Percentiles rank a stretch among this genome's conserved stretches.
These are phyloP conservation scores for Capsicum chinense DNA, from an alignment of 257 asterid species.

Conservation along the genomic window DNA sequence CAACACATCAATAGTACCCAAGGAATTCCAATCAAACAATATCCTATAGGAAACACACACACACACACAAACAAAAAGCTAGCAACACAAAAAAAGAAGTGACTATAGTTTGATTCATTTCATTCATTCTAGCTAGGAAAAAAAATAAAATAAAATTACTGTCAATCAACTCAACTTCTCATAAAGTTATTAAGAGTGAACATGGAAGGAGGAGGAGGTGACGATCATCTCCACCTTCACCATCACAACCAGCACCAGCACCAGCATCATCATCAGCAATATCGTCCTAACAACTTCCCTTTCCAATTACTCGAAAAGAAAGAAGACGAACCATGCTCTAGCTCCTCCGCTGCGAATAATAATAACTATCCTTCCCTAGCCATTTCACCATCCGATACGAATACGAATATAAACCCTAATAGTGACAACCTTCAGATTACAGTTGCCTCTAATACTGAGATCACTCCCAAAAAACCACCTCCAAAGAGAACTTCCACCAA, in stretches of 20 bases:
- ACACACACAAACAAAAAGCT: background rate
- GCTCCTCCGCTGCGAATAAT: conserved; percentile 39
- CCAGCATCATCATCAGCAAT: background rate
- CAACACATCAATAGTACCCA: conserved; percentile 21
- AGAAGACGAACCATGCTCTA: conserved; percentile 49
- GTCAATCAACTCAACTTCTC: conserved; percentile 22
- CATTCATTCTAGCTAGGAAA: conserved; percentile 5
- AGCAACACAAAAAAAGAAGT: conserved; percentile 41
- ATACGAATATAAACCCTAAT: conserved; percentile 46
- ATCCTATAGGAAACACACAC: conserved; percentile 29
- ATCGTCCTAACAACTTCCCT: conserved; percentile 60
- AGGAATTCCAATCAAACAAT: conserved; percentile 5
- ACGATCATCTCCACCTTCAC: conserved; percentile 67
- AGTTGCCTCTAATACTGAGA: conserved; percentile 39
- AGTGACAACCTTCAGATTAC: conserved; percentile 41
- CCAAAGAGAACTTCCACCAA: conserved; percentile 81
- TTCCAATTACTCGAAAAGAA: conserved; percentile 88
- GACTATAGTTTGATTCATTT: background rate
- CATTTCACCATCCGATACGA: conserved; percentile 36
- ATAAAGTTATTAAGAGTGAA: conserved; percentile 41
- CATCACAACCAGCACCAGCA: conserved; percentile 49
- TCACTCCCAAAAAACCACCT: conserved; percentile 58
- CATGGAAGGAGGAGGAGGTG: conserved; percentile 87
- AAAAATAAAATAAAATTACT: background rate
- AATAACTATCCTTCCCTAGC: conserved; percentile 44